Base-by-base conservation (phyloP, 2,329 filamentous ascomycete species). In the Capronia coronata region DNA sequence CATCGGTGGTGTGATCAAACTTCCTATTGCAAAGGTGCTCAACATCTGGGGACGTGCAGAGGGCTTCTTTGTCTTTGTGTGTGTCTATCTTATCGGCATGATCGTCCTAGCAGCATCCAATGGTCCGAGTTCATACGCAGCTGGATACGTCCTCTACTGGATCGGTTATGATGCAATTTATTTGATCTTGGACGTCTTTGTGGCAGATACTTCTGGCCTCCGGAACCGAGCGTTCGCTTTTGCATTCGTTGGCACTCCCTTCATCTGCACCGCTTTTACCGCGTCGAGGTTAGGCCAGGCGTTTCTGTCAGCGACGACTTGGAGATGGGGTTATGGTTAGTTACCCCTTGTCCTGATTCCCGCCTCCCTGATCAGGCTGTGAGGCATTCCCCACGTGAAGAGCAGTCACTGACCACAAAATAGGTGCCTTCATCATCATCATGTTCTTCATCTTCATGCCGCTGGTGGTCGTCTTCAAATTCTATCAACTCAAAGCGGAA, bases 161-260 rank as follows among this genome's bases (percentile, higher is more conserved):
- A 71, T 80, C 37, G 80, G 80, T 6, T 54, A 69, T 48, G 70
- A 75, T 21, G 77, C 76, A 3, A 67, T 83, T 6, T 66, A 67
- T 13, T 82, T 79, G 57, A 73, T 72, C 2, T 62, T 82, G 1
- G 71, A 70, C 39, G 71, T 84, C 44, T 77, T 84, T 61, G 71
- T 80, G 44, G 77, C 82, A 19, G 82, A 86, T 57, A 82, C 79
- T 0, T 79, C 82, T 0, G 69, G 71, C 0, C 70, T 85, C 22
- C 72, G 71, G 48, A 81, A 83, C 57, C 71, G 82, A 59, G 75
- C 74, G 19, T 69, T 85, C 39, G 75, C 79, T 60, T 74, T 79
- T 46, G 79, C 78, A 0, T 74, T 82, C 52, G 71, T 75, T 23
- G 69, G 67, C 10, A 79, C 80, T 0, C 81, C 58, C 2, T 78